These are phyloP conservation scores for Kewa caespitosa DNA, from an alignment of 179 eudicot genomes.

Conservation along the genomic window DNA sequence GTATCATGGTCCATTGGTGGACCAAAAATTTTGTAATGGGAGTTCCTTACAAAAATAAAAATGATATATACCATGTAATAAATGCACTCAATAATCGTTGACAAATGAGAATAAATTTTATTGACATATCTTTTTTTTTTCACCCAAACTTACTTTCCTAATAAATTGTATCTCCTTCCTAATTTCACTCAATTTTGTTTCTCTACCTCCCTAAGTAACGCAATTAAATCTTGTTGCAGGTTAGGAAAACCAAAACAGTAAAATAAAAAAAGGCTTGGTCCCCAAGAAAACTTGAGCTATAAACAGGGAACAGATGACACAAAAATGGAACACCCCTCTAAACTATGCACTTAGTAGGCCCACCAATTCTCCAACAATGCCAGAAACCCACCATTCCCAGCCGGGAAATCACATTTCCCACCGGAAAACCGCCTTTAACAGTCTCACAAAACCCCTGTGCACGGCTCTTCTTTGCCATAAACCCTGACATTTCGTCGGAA, in stretches of 20 bases:
- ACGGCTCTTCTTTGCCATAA: slow-evolving; percentile 17
- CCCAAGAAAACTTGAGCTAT: neutral
- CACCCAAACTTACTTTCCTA: too few species aligned
- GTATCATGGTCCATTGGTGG: too few species aligned
- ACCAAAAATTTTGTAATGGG: too few species aligned
- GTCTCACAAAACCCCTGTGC: slow-evolving; percentile 24
- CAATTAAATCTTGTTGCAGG: too few species aligned
- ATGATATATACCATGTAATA: too few species aligned
- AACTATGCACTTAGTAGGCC: slow-evolving; percentile 27
- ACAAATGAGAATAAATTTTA: too few species aligned
- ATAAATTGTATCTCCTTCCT: too few species aligned
- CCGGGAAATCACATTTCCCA: neutral
- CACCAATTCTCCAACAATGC: slow-evolving; percentile 27
- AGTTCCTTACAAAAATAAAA: too few species aligned
- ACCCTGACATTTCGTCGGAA: slow-evolving; percentile 17
- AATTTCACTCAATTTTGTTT: too few species aligned
- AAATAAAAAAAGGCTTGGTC: neutral
- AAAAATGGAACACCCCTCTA: neutral
- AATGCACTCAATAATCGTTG: too few species aligned
- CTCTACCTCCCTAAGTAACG: too few species aligned
- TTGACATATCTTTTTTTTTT: too few species aligned
- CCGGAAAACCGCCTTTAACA: slow-evolving; percentile 13
- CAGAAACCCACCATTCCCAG: neutral
- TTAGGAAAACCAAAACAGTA: neutral
- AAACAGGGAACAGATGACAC: neutral